Base-by-base conservation (phyloP, 176 grass and related monocot species). In the Saccharum officinarum region DNA sequence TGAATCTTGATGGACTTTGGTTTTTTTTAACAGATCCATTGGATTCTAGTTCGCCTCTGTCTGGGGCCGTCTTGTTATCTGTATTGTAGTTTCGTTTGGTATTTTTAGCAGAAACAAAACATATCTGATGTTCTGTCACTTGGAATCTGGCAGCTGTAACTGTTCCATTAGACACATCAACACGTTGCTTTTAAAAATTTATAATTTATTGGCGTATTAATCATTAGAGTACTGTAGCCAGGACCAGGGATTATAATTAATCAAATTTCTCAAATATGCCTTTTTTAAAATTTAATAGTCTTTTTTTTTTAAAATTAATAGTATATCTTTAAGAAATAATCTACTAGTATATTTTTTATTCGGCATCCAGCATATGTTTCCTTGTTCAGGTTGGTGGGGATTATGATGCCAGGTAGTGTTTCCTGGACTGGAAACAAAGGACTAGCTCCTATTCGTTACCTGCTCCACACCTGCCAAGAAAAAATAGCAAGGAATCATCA, bases 381-480 rank as follows among this genome's bases (percentile, higher is more conserved):
- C 9, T 83, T 78, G 10, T 79, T 78, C 79, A 67, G 64, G 59
- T 62, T n/a, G n/a, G 42, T 59, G 28, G 79, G 60, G 37, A 80
- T 39, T 78, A 78, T 90, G 69, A 87, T 83, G 69, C 11, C 67
- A 80, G 80, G 46, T 3, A 41, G 75, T 83, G 80, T 90, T 87
- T 87, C 74, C 80, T 78, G 4, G 50, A 46, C 79, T 54, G 75
- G 74, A 69, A 86, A 87, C 80, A 75, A 8, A 49, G 36, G 68
- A 69, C 80, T 69, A n/a, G 22, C 5, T 79, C 75, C 63, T 52
- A 77, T 79, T 79, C n/a, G 75, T 23, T 68, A 80, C 41, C 68
- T 87, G 68, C 39, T 76, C 60, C 85, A 60, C 84, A 60, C 30
- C 47, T 75, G 33, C 40, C 75, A 69, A 80, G 69, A 44, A 79